These are phyloP conservation scores for Priceomyces medius DNA, from an alignment of 805 yeast species.

Conservation along the genomic window DNA sequence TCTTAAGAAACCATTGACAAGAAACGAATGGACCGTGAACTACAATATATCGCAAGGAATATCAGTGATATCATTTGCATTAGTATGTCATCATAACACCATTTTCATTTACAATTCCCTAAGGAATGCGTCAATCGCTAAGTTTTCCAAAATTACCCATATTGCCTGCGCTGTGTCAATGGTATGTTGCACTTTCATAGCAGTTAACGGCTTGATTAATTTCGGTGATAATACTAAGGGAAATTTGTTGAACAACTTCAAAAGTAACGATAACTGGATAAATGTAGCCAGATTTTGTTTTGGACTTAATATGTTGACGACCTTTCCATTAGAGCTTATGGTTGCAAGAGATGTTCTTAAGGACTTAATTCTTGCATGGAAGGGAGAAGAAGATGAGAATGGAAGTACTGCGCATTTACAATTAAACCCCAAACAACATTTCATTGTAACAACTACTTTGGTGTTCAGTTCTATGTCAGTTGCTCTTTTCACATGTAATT, in stretches of 20 bases:
- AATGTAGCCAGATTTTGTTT: slow-evolving; percentile 89
- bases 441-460: slow-evolving; percentile 60
- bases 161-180: slow-evolving; percentile 79
- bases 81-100: slow-evolving; percentile 94
- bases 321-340: slow-evolving; percentile 86
- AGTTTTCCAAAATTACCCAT: slow-evolving; percentile 79
- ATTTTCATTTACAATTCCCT: slow-evolving; percentile 85
- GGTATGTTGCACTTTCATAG: slow-evolving; percentile 75
- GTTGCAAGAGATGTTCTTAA: slow-evolving; percentile 86
- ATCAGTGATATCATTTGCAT: slow-evolving; percentile 91
- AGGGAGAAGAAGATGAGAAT: slow-evolving; percentile 11
- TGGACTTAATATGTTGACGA: slow-evolving; percentile 89
- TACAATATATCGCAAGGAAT: slow-evolving; percentile 80
- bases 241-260: slow-evolving; percentile 84
- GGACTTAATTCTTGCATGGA: slow-evolving; percentile 49
- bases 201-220: slow-evolving; percentile 70
- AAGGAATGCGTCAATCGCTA: slow-evolving; percentile 67
- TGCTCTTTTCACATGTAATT: slow-evolving; percentile 76
- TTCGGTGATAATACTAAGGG: slow-evolving; percentile 83
- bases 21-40: slow-evolving; percentile 52
- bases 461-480: slow-evolving; percentile 72
- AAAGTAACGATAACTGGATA: slow-evolving; percentile 66
- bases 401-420: slow-evolving; percentile 38
- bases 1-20: slow-evolving; percentile 48
- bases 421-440: slow-evolving; percentile 51